A percentile compares a stretch with the other conserved stretches of the same genome.
phyloP scores from a whole-genome alignment of 768 basidiomycete genomes.

The Lactarius trivialis region DNA sequence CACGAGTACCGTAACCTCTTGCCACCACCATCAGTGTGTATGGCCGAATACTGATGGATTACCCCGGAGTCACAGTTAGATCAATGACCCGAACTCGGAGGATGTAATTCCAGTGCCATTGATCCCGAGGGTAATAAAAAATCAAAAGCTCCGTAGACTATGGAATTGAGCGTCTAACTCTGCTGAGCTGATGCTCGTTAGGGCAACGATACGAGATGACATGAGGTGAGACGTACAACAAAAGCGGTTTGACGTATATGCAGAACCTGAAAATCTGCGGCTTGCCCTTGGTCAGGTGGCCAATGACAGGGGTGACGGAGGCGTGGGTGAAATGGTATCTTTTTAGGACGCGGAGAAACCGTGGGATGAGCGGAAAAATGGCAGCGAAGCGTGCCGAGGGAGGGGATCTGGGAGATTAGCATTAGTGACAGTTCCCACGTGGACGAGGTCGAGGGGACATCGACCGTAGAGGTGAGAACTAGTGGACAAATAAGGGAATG shows the following conservation, averaged over 20 bases:
- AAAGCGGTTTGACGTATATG: not conserved
- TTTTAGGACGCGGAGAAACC: constrained; percentile 4
- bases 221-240: not conserved
- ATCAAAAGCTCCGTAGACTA: not conserved
- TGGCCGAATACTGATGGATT: not conserved
- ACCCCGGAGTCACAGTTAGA: not conserved
- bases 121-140: not conserved
- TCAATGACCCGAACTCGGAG: not conserved
- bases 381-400: constrained; percentile 1
- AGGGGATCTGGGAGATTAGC: constrained; percentile 21
- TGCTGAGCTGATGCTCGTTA: not conserved
- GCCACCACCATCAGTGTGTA: not conserved
- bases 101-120: not conserved
- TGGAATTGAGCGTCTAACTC: not conserved
- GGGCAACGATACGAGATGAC: not conserved
- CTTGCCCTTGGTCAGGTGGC: not conserved
- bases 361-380: not conserved
- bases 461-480: not conserved
- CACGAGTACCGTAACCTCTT: not conserved
- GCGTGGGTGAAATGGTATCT: not conserved
- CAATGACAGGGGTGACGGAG: not conserved
- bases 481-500: not conserved
- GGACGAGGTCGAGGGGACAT: not conserved
- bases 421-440: constrained; percentile 21
- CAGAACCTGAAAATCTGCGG: not conserved